These are phyloP conservation scores for Nicotiana tomentosiformis DNA, from an alignment of 257 asterid species.

Conservation along the genomic window DNA sequence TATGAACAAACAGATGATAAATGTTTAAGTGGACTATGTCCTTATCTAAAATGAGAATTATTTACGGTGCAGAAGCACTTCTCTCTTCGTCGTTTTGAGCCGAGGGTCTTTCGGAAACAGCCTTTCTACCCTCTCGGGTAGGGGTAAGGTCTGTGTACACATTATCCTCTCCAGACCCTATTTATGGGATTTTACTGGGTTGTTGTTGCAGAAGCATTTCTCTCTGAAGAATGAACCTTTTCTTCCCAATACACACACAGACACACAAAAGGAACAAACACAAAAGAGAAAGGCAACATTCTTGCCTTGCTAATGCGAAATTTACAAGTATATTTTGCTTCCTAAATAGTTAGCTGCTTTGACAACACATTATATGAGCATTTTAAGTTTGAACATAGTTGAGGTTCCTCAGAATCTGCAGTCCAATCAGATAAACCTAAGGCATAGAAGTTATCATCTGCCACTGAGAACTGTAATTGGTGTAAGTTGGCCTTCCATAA, in stretches of 20 bases:
- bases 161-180: no score
- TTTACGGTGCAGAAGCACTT: background rate
- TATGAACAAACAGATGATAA: background rate
- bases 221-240: background rate
- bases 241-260: background rate
- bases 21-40: background rate
- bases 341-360: background rate
- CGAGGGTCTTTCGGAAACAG: no score
- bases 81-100: no score
- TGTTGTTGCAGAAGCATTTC: background rate
- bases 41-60: background rate
- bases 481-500: slow-evolving; percentile 9
- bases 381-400: background rate
- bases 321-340: background rate
- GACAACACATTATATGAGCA: background rate
- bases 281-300: background rate
- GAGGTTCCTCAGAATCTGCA: background rate
- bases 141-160: no score
- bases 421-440: no score
- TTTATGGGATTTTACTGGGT: no score
- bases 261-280: background rate
- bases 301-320: background rate
- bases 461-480: slow-evolving; percentile 8
- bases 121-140: no score
- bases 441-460: background rate